Conservation (phyloP, 208 protist genomes). For the Trypanosoma melophagium region DNA sequence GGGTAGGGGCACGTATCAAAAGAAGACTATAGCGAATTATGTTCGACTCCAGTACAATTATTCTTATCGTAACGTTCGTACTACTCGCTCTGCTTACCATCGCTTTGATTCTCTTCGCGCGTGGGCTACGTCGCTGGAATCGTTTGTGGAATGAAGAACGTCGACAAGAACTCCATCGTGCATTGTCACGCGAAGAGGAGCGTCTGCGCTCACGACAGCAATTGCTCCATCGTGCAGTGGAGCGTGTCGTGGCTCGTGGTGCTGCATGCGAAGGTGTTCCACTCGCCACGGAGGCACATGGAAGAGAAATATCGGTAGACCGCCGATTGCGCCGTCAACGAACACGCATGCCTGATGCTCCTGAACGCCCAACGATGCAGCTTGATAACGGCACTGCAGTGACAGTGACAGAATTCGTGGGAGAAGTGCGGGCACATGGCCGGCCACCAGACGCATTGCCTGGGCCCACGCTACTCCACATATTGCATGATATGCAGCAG, state of each 20-base stretch:
- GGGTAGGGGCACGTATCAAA: no score
- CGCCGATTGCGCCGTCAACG: not conserved
- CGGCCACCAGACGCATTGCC: slow-evolving; percentile 3
- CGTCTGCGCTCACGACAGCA: not conserved
- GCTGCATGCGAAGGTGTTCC: not conserved
- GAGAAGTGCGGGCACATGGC: not conserved
- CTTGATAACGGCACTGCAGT: not conserved
- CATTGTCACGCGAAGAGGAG: no score
- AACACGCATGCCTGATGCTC: not conserved
- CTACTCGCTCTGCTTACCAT: no score
- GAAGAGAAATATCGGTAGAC: not conserved
- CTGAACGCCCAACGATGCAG: not conserved
- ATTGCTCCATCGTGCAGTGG: not conserved
- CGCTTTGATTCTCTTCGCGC: no score
- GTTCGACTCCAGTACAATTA: no score
- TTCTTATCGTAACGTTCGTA: no score
- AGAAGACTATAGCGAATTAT: no score
- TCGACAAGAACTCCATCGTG: no score
- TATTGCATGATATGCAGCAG: not conserved
- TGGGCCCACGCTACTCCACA: slow-evolving; percentile 3
- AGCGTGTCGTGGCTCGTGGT: not conserved
- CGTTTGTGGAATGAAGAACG: no score
- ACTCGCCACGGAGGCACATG: not conserved
- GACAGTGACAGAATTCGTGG: not conserved
- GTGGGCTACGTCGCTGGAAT: no score